Conservation (phyloP, 345 rosid genomes). For the Kernera saxatilis region DNA sequence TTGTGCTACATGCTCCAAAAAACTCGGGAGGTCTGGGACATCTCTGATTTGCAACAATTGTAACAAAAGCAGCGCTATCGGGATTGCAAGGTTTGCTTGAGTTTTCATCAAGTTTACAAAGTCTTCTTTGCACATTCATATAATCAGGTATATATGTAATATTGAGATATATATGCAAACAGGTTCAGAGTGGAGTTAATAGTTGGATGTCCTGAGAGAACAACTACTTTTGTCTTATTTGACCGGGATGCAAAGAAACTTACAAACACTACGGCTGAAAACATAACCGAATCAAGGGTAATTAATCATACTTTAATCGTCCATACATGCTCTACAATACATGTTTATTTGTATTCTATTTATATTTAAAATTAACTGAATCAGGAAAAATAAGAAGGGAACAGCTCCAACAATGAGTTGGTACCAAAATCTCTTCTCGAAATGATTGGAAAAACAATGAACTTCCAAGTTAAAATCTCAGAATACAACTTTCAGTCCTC, state of each 20-base stretch:
- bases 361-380: too few species aligned
- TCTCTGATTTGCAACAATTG: background rate
- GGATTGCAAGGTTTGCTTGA: background rate
- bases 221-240: background rate
- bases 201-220: background rate
- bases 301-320: background rate
- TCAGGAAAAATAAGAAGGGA: too few species aligned
- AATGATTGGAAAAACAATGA: background rate
- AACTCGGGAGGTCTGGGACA: background rate
- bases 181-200: background rate
- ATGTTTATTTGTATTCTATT: too few species aligned
- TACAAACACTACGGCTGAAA: background rate
- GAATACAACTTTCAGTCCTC: background rate
- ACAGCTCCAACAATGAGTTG: background rate
- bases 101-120: too few species aligned
- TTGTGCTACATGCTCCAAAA: background rate
- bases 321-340: too few species aligned
- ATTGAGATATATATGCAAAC: too few species aligned
- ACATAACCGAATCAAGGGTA: background rate
- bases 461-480: background rate
- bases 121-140: too few species aligned
- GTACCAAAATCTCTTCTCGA: background rate
- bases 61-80: background rate
- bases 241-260: background rate
- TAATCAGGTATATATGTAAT: too few species aligned